Conservation (phyloP, 768 basidiomycete species). For the Leccinum broughii region DNA sequence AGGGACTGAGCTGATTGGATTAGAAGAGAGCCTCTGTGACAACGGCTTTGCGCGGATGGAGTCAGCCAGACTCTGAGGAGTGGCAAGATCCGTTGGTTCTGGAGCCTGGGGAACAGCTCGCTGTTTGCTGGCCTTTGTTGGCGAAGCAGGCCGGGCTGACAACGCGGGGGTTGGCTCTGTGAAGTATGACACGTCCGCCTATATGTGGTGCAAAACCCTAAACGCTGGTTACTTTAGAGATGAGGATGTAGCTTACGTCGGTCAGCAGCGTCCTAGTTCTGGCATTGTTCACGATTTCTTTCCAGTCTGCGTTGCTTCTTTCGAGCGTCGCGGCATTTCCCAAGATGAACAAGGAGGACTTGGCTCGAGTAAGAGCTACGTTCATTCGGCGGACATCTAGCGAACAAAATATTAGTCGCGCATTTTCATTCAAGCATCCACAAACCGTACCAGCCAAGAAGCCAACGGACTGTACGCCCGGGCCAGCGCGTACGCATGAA, state of each 20-base stretch:
- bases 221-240: background rate
- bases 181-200: conserved; percentile 43
- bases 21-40: conserved; percentile 14
- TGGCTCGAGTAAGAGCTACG: conserved; percentile 96
- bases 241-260: conserved; percentile 45
- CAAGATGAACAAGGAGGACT: conserved; percentile 90
- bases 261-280: conserved; percentile 59
- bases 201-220: background rate
- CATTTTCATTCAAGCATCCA: conserved; percentile 1
- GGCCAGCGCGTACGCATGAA: conserved; percentile 93
- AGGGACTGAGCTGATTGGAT: background rate
- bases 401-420: conserved; percentile 1
- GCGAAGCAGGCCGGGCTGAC: conserved; percentile 21
- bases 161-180: conserved; percentile 25
- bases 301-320: conserved; percentile 81
- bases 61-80: conserved; percentile 38
- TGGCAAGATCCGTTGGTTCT: conserved; percentile 38
- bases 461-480: conserved; percentile 78
- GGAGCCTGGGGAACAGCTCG: conserved; percentile 16
- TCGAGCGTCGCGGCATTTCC: conserved; percentile 90
- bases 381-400: conserved; percentile 89
- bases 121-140: conserved; percentile 24
- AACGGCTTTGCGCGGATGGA: conserved; percentile 29
- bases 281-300: conserved; percentile 74
- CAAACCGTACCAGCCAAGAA: conserved; percentile 71